These are phyloP conservation scores for Oryza australiensis DNA, from an alignment of 176 grass and related monocot species.

Conservation along the genomic window DNA sequence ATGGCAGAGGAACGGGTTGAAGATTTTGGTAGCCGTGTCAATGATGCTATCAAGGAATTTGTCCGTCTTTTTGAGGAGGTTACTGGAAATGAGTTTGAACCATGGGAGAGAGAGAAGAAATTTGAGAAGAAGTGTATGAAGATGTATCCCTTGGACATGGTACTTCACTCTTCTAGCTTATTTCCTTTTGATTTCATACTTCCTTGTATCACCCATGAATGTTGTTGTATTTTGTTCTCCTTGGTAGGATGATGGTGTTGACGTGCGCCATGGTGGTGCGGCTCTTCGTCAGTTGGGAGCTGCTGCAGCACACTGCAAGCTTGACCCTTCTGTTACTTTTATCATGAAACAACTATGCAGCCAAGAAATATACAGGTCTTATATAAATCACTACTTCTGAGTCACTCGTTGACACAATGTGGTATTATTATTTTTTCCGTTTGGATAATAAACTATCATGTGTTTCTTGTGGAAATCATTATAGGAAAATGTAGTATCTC, in stretches of 20 bases:
- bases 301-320: slow-evolving; percentile 67
- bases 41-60: slow-evolving; percentile 71
- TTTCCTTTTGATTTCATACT: neutral
- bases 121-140: slow-evolving; percentile 69
- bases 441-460: neutral
- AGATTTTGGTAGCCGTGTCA: slow-evolving; percentile 60
- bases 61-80: slow-evolving; percentile 63
- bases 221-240: neutral
- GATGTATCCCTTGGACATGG: slow-evolving; percentile 87
- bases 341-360: slow-evolving; percentile 77
- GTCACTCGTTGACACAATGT: neutral
- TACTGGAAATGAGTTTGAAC: slow-evolving; percentile 86
- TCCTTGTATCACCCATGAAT: neutral
- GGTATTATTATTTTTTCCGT: neutral
- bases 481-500: neutral
- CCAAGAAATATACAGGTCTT: slow-evolving; percentile 83
- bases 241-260: slow-evolving; percentile 60
- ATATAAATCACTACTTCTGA: neutral
- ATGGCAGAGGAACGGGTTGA: slow-evolving; percentile 75
- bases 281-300: slow-evolving; percentile 51
- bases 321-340: slow-evolving; percentile 58
- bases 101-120: slow-evolving; percentile 82
- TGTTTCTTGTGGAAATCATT: neutral
- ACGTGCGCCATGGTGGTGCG: slow-evolving; percentile 62
- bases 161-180: slow-evolving; percentile 9